These are phyloP conservation scores for Euphorbia peplus DNA, from an alignment of 345 rosid species.

Conservation along the genomic window DNA sequence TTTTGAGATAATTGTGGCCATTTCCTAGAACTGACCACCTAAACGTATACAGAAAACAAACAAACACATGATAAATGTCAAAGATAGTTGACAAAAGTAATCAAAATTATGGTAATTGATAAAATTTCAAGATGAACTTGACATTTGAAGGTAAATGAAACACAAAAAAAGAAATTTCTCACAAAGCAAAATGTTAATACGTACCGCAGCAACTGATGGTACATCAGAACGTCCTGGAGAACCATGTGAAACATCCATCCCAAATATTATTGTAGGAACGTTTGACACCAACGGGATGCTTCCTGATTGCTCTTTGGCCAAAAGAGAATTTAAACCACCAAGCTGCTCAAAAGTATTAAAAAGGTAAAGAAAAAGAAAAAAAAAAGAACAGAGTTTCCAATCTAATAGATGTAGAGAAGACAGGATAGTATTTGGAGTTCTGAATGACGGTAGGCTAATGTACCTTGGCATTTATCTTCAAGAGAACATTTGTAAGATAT, in stretches of 20 bases:
- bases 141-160: neutral
- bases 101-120: neutral
- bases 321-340: conserved; percentile 27
- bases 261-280: conserved; percentile 27
- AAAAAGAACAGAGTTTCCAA: neutral
- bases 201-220: conserved; percentile 33
- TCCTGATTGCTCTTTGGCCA: conserved; percentile 19
- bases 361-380: neutral
- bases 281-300: conserved; percentile 19
- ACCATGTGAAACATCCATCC: conserved; percentile 32
- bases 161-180: too few relatives aligned
- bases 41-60: neutral
- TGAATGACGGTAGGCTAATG: neutral
- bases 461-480: conserved; percentile 33
- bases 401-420: neutral
- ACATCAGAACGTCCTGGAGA: conserved; percentile 25
- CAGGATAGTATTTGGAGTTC: neutral
- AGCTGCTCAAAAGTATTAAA: conserved; percentile 12
- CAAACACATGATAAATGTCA: neutral
- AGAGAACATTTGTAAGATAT: conserved; percentile 26
- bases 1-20: conserved; percentile 23
- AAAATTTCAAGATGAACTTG: neutral
- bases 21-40: conserved; percentile 26
- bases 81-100: neutral
- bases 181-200: conserved; percentile 2